phyloP scores from a whole-genome alignment of 2,329 filamentous ascomycete genomes.

The Phialophora macrospora region DNA sequence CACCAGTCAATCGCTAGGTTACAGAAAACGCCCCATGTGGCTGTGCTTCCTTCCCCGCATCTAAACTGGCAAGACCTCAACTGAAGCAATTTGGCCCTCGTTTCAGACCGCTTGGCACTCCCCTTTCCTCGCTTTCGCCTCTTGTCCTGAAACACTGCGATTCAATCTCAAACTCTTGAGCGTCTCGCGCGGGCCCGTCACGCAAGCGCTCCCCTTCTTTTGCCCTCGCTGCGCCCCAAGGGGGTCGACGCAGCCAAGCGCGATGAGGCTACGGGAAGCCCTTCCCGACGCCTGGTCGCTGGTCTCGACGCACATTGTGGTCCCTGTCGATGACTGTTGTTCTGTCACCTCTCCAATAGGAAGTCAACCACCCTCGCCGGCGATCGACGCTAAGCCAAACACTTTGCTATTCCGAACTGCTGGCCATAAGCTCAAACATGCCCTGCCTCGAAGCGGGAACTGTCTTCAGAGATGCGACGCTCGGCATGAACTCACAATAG shows the following conservation, averaged over 20 bases:
- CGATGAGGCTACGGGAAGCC: not conserved
- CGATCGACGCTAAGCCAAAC: not conserved
- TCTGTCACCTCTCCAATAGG: not conserved
- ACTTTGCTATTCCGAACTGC: not conserved
- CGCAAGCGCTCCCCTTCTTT: not conserved
- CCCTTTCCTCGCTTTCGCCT: not conserved
- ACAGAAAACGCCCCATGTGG: not conserved
- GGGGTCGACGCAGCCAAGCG: not conserved
- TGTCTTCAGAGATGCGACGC: not conserved
- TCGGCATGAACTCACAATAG: not conserved
- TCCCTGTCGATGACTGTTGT: not conserved
- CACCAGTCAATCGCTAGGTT: too few species aligned
- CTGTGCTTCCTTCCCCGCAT: slow-evolving; percentile 1
- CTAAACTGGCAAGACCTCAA: not conserved
- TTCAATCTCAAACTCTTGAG: slow-evolving; percentile 5
- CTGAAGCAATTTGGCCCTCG: not conserved
- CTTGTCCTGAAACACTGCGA: not conserved
- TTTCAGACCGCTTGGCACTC: not conserved
- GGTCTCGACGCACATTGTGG: not conserved
- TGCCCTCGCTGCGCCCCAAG: not conserved
- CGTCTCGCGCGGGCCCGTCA: not conserved
- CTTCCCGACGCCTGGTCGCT: not conserved
- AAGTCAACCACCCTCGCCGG: not conserved
- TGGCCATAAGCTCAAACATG: not conserved
- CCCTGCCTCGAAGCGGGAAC: not conserved